Percentiles rank a stretch among this genome's conserved stretches.
These are phyloP conservation scores for Capillidium heterosporum DNA, from an alignment of 371 early-diverging fungal genomes.

Conservation along the genomic window DNA sequence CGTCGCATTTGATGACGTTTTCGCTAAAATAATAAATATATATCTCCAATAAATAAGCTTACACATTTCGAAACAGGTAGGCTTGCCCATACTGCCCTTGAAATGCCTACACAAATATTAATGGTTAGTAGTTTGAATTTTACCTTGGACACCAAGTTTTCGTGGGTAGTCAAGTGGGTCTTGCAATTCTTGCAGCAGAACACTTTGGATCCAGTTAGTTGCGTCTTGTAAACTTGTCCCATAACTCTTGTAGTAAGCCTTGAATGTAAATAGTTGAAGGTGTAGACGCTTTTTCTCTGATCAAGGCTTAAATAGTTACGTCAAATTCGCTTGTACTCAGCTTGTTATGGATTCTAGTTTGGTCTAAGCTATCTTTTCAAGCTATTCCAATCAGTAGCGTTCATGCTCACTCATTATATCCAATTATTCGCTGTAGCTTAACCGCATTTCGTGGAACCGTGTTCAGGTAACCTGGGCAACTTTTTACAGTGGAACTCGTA, in stretches of 20 bases:
- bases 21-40: constrained; percentile 4
- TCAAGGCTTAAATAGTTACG: not conserved
- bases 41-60: constrained; percentile 19
- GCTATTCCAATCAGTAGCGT: too few species aligned
- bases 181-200: constrained; percentile 46
- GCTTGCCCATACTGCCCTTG: constrained; percentile 54
- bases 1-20: constrained; percentile 11
- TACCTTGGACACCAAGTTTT: constrained; percentile 45
- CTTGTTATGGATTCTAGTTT: too few species aligned
- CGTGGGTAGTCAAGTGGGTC: constrained; percentile 47
- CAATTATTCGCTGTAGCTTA: too few species aligned
- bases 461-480: too few species aligned
- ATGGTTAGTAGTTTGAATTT: not conserved
- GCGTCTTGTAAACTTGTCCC: constrained; percentile 34
- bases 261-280: not conserved
- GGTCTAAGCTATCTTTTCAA: too few species aligned
- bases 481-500: too few species aligned
- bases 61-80: constrained; percentile 44
- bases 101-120: constrained; percentile 23
- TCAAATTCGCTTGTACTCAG: too few species aligned
- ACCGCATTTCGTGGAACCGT: too few species aligned
- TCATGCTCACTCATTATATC: too few species aligned
- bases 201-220: constrained; percentile 27
- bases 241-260: constrained; percentile 10
- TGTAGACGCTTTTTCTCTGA: not conserved